These are phyloP conservation scores for Hypholoma fasciculare DNA, from an alignment of 768 basidiomycete species.

Conservation along the genomic window DNA sequence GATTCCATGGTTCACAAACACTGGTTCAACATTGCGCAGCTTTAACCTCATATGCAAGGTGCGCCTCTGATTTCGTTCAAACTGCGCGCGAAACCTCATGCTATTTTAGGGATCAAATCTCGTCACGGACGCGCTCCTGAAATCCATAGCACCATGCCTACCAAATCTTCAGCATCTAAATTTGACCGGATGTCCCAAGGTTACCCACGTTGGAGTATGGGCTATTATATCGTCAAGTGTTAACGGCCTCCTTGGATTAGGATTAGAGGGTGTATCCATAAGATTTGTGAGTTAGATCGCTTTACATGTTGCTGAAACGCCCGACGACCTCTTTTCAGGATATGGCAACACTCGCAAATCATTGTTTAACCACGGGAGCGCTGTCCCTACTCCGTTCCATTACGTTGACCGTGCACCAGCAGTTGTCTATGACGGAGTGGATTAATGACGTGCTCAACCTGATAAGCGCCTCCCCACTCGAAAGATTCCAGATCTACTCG, in stretches of 20 bases:
- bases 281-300: slow-evolving; percentile 46
- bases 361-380: slow-evolving; percentile 32
- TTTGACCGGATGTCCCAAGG: slow-evolving; percentile 67
- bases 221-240: slow-evolving; percentile 45
- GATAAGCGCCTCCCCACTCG: slow-evolving; percentile 49
- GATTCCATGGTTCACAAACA: slow-evolving; percentile 47
- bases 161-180: slow-evolving; percentile 53
- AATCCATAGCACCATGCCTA: slow-evolving; percentile 48
- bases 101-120: slow-evolving; percentile 48
- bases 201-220: slow-evolving; percentile 62
- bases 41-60: slow-evolving; percentile 76
- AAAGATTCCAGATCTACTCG: slow-evolving; percentile 64
- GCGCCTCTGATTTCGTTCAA: slow-evolving; percentile 10
- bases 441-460: slow-evolving; percentile 39
- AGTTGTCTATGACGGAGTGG: slow-evolving; percentile 43
- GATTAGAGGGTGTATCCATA: slow-evolving; percentile 62
- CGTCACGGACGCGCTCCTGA: slow-evolving; percentile 59
- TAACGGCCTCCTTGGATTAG: slow-evolving; percentile 50
- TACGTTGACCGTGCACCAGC: slow-evolving; percentile 52
- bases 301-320: not conserved
- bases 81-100: not conserved
- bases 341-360: slow-evolving; percentile 43
- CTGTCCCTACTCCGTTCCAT: slow-evolving; percentile 52
- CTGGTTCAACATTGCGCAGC: slow-evolving; percentile 46
- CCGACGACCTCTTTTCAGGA: slow-evolving; percentile 40